Base-by-base conservation (phyloP, 164 flowering plant species). In the Umbilicus rupestris region DNA sequence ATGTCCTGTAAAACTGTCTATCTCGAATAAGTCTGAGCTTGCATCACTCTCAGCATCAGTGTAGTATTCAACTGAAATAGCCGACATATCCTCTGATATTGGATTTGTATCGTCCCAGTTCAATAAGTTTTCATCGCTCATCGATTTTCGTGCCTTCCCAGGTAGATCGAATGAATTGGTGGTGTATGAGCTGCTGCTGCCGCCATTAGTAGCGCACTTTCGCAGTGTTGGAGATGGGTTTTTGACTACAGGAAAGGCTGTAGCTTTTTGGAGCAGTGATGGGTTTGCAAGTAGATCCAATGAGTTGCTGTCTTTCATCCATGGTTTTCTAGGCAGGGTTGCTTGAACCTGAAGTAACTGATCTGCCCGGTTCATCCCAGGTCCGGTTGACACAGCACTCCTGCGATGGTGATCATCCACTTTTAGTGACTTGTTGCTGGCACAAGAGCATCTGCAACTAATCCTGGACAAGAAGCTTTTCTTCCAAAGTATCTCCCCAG, bases 1-100 rank as follows among this genome's bases (percentile, higher is more conserved):
- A 35, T 71, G 76, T n/a, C 78, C 73, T 1, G 87, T 72, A 17
- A 89, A 62, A 75, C 85, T 83, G 52, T 81, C 82, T 28, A 92
- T 86, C 80, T 92, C 97, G 31, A 92, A 92, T 63, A 92, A 69
- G 64, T 92, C 97, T 26, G 97, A 92, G 70, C 96, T 92, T 28
- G 87, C 78, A 68, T 89, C 92, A 29, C 97, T 89, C 22, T 69
- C 84, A 0, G 71, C 31, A 17, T 82, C 89, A 7, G 73, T 65
- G 68, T 62, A 49, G 39, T 41, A 30, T 30, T 55, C 60, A 39
- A 17, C 71, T 50, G 57, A 44, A 5, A 65, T 63, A 52, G 33
- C 64, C 14, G 64, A 64, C 7, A 65, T 29, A 33, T 73, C 82
- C 47, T 73, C 74, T 10, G 41, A 59, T 66, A 60, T 63, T 19